Percentiles rank a stretch among this genome's conserved stretches.
Evolutionary conservation across 2,329 filamentous ascomycete genomes (phyloP).

Genomic region (Hypomyces perniciosus): DNA sequence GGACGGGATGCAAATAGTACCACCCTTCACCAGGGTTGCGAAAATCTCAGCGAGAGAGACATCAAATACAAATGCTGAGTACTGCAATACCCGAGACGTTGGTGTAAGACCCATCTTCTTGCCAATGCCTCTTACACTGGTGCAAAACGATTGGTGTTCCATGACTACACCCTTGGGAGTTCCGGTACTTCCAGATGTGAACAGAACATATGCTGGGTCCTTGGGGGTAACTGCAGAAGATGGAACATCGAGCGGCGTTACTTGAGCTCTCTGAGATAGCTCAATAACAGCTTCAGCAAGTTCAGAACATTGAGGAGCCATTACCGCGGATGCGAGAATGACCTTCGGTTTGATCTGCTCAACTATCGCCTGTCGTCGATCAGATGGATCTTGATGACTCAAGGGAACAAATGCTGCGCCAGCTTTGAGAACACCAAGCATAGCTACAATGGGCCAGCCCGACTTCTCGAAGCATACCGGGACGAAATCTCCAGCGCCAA

Average conservation of each 20-base stretch:
- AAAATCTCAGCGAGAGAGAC: no score
- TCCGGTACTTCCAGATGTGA: background rate
- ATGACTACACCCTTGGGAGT: no score
- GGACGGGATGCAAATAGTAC: conserved; percentile 9
- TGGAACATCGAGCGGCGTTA: background rate
- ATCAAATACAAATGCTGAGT: no score
- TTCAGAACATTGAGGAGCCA: background rate
- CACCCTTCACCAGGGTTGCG: background rate
- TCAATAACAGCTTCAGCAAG: no score
- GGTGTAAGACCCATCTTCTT: no score
- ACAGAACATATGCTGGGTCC: background rate
- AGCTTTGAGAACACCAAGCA: conserved; percentile 1
- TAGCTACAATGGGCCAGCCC: conserved; percentile 9
- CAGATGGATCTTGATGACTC: background rate
- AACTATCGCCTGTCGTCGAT: background rate
- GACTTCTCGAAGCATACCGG: conserved; percentile 13
- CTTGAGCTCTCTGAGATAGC: no score
- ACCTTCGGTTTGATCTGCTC: background rate
- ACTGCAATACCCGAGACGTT: no score
- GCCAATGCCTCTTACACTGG: no score
- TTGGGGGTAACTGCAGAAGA: background rate
- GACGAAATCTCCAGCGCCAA: conserved; percentile 18
- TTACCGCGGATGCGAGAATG: background rate
- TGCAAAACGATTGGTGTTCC: no score
- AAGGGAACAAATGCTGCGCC: conserved; percentile 10